Conservation (phyloP, 345 rosid genomes). For the Carallia pectinifolia region DNA sequence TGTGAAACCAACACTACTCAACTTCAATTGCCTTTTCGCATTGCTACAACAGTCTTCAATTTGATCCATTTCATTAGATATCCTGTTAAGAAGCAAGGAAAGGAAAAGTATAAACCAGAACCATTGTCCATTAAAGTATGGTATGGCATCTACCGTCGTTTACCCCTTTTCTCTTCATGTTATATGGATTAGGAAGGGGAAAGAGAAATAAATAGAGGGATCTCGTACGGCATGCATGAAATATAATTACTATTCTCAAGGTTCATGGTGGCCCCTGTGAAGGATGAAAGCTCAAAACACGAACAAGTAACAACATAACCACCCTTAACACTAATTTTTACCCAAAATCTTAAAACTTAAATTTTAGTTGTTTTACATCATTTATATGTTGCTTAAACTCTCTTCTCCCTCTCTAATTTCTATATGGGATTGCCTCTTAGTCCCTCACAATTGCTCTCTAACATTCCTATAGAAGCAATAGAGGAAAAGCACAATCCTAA, state of each 20-base stretch:
- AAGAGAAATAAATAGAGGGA: too few relatives aligned
- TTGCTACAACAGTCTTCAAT: constrained; percentile 45
- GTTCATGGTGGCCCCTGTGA: neutral
- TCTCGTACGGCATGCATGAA: neutral
- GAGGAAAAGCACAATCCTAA: too few relatives aligned
- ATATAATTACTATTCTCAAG: neutral
- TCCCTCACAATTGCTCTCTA: too few relatives aligned
- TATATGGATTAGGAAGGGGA: neutral
- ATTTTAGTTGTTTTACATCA: too few relatives aligned
- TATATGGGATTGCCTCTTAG: too few relatives aligned
- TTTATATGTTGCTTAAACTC: too few relatives aligned
- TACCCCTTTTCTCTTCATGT: neutral
- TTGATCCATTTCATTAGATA: constrained; percentile 50
- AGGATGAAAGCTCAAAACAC: too few relatives aligned
- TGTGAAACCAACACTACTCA: constrained; percentile 61
- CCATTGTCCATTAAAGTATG: neutral
- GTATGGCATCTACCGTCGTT: neutral
- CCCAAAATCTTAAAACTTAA: too few relatives aligned
- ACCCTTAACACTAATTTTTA: too few relatives aligned
- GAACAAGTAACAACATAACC: too few relatives aligned
- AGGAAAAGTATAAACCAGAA: neutral
- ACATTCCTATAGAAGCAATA: too few relatives aligned
- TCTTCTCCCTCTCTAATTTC: too few relatives aligned
- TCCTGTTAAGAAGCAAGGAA: constrained; percentile 37
- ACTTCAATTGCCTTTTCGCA: constrained; percentile 63